Evolutionary conservation across 1,284 basidiomycete species (phyloP), one percentile per base, ranked within the genome.

Genomic region (Porogramme epimiltina): DNA sequence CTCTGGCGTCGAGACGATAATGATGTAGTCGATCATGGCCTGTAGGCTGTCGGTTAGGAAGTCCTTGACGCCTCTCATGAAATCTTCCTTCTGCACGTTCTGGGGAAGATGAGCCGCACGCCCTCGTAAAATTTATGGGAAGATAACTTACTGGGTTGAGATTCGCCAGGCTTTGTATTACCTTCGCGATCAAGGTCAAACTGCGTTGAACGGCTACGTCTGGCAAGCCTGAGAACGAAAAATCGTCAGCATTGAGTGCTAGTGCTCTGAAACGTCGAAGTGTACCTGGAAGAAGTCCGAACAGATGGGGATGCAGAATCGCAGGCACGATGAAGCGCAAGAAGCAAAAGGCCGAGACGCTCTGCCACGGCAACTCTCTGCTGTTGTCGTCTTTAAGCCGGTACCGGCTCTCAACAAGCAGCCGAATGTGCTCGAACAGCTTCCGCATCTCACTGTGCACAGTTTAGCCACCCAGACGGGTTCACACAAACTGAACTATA

Each of bases 261-360:
- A 19, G 31, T 37, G 16, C 41, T 24, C 24, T 2, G 13, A 25
- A 10, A 19, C 6, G 36, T 19, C 42, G 25, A 18, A 15, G 65
- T 73, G 26, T 67, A 89, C 89, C 89, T 66, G 85, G 79, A 58
- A 78, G 83, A 33, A 91, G 71, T 15, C 87, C 86, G 62, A 89
- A 90, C 6, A 89, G 67, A 69, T 92, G 89, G 5, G 89, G 89
- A 66, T 89, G 79, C 19, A 92, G 74, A 49, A 92, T 87, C 22
- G 86, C 87, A 38, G 89, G 90, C 18, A 90, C 86, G 60, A 94
- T 85, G 68, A 94, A 91, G 41, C 91, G 81, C 33, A 93, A 75
- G 67, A 93, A 93, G 63, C 87, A 84, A 66, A 93, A 93, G 0
- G 91, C 91, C 37, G 88, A 90, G 39, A 93, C 88, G 62, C 87